A percentile compares a stretch with the other conserved stretches of the same genome.
Evolutionary conservation across 2,329 filamentous ascomycete genomes (phyloP).

Genomic region (Cercospora zeina): DNA sequence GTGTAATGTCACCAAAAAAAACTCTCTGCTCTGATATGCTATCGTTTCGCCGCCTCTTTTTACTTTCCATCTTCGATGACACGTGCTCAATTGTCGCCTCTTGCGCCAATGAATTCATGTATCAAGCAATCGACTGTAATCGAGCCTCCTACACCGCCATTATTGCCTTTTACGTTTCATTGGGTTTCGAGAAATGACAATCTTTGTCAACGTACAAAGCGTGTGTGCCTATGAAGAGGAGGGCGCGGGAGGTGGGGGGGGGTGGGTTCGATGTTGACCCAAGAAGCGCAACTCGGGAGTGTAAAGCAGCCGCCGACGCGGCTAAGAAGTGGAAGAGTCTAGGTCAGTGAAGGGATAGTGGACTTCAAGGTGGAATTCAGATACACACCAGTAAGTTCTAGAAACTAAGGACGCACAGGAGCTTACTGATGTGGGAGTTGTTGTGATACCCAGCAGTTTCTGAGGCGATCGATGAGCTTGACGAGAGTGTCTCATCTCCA

Average conservation of each 20-base stretch:
- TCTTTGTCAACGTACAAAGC: neutral
- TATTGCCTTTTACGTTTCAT: neutral
- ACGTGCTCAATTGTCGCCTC: neutral
- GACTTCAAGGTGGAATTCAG: neutral
- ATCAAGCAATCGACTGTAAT: neutral
- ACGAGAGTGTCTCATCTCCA: neutral
- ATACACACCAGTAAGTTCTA: neutral
- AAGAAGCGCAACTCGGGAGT: neutral
- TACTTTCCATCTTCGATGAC: no score
- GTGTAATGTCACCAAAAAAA: conserved; percentile 20
- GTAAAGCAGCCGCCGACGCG: neutral
- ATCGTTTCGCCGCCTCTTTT: neutral
- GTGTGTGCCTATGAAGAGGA: neutral
- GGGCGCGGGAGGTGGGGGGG: neutral
- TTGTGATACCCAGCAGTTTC: neutral
- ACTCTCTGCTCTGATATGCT: conserved; percentile 13
- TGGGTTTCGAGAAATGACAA: no score
- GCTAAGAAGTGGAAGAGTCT: neutral
- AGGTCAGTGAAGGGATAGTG: neutral
- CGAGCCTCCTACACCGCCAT: neutral
- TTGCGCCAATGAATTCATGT: neutral
- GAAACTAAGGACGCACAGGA: neutral
- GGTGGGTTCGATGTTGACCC: neutral
- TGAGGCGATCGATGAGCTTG: neutral
- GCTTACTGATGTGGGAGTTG: neutral